A percentile compares a stretch with the other conserved stretches of the same genome.
Evolutionary conservation across 371 early-diverging fungal species (phyloP).

Genomic region (Actinomortierella ambigua): DNA sequence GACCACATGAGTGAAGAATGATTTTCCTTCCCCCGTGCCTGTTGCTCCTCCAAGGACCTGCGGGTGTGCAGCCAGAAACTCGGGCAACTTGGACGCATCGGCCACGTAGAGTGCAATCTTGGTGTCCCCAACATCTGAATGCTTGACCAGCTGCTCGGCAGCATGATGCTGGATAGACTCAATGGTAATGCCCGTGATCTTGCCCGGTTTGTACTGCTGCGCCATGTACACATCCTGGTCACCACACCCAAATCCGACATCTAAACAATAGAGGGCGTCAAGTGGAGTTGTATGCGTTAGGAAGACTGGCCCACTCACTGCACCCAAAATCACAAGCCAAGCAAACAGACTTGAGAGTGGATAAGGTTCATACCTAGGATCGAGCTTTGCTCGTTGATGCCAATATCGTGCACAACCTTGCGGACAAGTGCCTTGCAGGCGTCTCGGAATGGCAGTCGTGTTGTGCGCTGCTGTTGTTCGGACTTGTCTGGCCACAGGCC

Average conservation of each 20-base stretch:
- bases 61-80: constrained; percentile 24
- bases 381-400: constrained; percentile 24
- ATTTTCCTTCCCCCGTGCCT: neutral
- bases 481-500: constrained; percentile 30
- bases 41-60: constrained; percentile 4
- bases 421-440: constrained; percentile 38
- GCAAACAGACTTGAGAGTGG: too few relatives aligned
- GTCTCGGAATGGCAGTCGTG: constrained; percentile 20
- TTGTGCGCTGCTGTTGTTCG: neutral
- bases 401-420: constrained; percentile 21
- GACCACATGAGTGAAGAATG: constrained; percentile 50
- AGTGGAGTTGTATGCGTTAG: neutral
- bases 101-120: constrained; percentile 35
- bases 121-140: constrained; percentile 17
- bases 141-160: constrained; percentile 31
- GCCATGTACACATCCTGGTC: constrained; percentile 46
- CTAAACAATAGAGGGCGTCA: constrained; percentile 1
- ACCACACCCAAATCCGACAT: constrained; percentile 45
- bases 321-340: too few relatives aligned
- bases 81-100: constrained; percentile 30
- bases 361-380: constrained; percentile 27
- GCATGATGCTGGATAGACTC: constrained; percentile 45
- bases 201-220: constrained; percentile 22
- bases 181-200: constrained; percentile 43
- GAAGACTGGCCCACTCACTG: neutral